Evolutionary conservation across 768 basidiomycete species (phyloP).

Genomic region (Rhodotorula babjevae): DNA sequence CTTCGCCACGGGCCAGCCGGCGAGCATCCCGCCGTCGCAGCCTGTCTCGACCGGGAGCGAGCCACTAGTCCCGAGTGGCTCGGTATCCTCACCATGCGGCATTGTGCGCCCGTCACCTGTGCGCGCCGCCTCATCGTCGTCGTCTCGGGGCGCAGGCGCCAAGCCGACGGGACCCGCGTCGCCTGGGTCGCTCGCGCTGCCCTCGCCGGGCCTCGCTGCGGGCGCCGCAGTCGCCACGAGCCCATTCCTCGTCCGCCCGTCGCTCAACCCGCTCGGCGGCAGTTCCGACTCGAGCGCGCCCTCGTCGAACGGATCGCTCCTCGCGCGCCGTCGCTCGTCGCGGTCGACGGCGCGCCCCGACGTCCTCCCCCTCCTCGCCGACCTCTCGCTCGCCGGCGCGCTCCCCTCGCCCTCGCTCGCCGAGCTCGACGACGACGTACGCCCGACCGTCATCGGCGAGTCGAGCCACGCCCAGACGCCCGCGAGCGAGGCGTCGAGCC

Average conservation of each 20-base stretch:
- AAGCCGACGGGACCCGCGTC: not conserved
- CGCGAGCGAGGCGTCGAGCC: not conserved
- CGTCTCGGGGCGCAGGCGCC: no score
- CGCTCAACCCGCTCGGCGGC: not conserved
- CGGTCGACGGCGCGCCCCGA: not conserved
- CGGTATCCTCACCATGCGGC: no score
- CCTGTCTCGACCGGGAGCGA: not conserved
- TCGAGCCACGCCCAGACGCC: slow-evolving; percentile 18
- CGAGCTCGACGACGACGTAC: slow-evolving; percentile 26
- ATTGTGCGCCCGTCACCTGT: not conserved
- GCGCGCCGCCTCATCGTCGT: not conserved
- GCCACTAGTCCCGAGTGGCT: no score
- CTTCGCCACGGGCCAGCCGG: slow-evolving; percentile 1
- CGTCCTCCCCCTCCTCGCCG: slow-evolving; percentile 10
- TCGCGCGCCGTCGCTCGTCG: slow-evolving; percentile 13
- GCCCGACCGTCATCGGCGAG: slow-evolving; percentile 14
- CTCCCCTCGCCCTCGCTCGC: slow-evolving; percentile 10
- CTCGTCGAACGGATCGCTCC: slow-evolving; percentile 3
- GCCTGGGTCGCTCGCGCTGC: not conserved
- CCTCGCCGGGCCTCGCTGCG: not conserved
- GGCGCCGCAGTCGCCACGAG: no score
- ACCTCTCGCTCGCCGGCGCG: slow-evolving; percentile 8
- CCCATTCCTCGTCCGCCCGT: not conserved
- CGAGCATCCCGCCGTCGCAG: not conserved
- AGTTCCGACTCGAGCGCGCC: not conserved